Evolutionary conservation across 371 early-diverging fungal species (phyloP), one percentile per base, ranked within the genome.

Genomic region (Saksenaea oblongispora): DNA sequence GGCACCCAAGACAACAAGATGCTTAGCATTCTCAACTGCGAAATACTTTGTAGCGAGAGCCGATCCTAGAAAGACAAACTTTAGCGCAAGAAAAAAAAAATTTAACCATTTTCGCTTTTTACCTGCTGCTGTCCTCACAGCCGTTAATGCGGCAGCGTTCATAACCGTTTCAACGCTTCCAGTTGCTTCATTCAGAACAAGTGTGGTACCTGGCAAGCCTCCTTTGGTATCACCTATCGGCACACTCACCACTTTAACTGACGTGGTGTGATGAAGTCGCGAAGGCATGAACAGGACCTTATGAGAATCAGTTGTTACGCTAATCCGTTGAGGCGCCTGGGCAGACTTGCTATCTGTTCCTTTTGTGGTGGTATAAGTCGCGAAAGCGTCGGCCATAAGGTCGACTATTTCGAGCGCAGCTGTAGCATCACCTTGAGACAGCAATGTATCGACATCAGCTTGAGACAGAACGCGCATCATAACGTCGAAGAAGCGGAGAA

Each of bases 71-170:
- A 35, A 31, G n/a, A 28, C 34, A 2, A 28, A 28, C 28, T 8
- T 59, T 14, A 22, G 10, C 4, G 27, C 11, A n/a, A 51, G 53
- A 17, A 61, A n/a, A 56, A 3, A 39, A 1, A 58, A 37, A 58
- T 7, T 1, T 0, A 47, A 47, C 17, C 10, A 0, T 47, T 47
- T 18, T 15, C 17, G 7, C 8, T 22, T 5, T 34, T 58, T 42
- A 78, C 82, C 83, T 36, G 88, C 86, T 13, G 88, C 88, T 27
- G 88, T 88, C 18, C 88, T 70, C 10, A 86, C 66, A 34, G 87
- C 87, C 1, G 88, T 88, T 9, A 86, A 61, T 13, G 76, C 73
- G 1, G 71, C 79, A 15, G 84, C 85, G 61, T 88, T 86, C 73
- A 88, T 78, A 1, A 88, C 69, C 22, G 85, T 83, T 22, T 79